Evolutionary conservation across 768 basidiomycete species (phyloP).

Genomic region (Tulasnella calospora): DNA sequence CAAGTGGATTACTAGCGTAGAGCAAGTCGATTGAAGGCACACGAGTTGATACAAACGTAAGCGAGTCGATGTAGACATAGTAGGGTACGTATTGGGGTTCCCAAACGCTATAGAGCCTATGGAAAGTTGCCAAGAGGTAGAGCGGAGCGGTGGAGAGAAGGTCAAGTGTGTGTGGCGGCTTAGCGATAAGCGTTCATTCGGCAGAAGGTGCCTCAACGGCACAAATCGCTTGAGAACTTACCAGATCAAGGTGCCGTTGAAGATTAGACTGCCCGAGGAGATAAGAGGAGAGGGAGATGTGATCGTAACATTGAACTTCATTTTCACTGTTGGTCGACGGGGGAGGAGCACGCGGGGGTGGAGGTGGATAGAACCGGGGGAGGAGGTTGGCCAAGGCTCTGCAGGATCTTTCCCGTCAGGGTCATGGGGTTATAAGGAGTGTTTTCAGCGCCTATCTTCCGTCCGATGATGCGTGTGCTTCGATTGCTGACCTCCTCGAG

Average conservation of each 20-base stretch:
- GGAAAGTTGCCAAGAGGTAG: not conserved
- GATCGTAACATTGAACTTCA: slow-evolving; percentile 22
- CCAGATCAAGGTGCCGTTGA: slow-evolving; percentile 21
- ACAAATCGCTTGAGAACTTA: not conserved
- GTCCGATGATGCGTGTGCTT: no score
- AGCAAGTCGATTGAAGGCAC: not conserved
- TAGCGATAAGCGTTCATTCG: not conserved
- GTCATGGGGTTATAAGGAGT: no score
- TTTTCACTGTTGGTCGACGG: not conserved
- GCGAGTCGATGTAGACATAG: not conserved
- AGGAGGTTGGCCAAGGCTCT: no score
- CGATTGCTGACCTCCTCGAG: no score
- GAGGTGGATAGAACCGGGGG: no score
- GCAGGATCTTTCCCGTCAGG: no score
- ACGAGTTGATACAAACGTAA: not conserved
- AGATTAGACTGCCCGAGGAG: slow-evolving; percentile 8
- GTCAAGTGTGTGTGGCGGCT: not conserved
- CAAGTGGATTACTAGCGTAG: not conserved
- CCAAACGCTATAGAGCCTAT: not conserved
- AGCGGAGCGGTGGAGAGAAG: not conserved
- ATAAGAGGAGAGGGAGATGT: not conserved
- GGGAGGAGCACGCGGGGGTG: no score
- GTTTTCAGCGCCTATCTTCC: no score
- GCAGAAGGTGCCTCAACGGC: not conserved
- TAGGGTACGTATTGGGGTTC: not conserved